phyloP scores from a whole-genome alignment of 1,139 yeast genomes.

The Chernovozyma sophiae-reginae region DNA sequence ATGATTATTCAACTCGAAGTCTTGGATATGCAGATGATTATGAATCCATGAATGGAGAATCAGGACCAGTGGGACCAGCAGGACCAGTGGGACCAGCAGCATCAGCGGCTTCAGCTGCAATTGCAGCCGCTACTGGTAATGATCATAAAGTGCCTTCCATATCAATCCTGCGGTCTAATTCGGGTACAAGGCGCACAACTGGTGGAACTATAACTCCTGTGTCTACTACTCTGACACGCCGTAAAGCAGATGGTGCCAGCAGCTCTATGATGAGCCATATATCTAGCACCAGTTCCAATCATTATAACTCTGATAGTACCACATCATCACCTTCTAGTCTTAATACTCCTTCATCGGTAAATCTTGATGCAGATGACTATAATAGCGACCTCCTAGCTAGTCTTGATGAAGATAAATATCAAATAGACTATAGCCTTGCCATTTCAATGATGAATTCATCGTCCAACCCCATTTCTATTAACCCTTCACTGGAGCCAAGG shows the following conservation, averaged over 20 bases:
- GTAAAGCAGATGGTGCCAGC: background rate
- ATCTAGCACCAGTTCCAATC: background rate
- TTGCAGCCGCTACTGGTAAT: no score
- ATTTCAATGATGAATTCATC: constrained; percentile 27
- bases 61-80: background rate
- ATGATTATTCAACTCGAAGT: constrained; percentile 19
- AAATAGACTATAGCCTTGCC: constrained; percentile 39
- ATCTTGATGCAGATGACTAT: background rate
- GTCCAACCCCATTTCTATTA: constrained; percentile 30
- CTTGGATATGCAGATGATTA: constrained; percentile 23
- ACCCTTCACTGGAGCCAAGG: constrained; percentile 16
- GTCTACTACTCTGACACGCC: background rate
- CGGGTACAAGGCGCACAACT: no score
- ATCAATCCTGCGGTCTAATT: background rate
- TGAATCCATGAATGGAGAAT: constrained; percentile 20
- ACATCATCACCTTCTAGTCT: background rate
- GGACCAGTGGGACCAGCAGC: background rate
- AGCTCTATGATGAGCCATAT: background rate
- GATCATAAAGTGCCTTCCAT: no score
- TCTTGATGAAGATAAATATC: constrained; percentile 41
- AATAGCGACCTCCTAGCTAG: constrained; percentile 38
- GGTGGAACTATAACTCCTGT: background rate
- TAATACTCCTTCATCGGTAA: background rate
- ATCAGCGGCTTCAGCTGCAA: no score
- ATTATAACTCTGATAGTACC: background rate